Conservation (phyloP, 169 alveolate species). For the Cryptosporidium sp. region DNA sequence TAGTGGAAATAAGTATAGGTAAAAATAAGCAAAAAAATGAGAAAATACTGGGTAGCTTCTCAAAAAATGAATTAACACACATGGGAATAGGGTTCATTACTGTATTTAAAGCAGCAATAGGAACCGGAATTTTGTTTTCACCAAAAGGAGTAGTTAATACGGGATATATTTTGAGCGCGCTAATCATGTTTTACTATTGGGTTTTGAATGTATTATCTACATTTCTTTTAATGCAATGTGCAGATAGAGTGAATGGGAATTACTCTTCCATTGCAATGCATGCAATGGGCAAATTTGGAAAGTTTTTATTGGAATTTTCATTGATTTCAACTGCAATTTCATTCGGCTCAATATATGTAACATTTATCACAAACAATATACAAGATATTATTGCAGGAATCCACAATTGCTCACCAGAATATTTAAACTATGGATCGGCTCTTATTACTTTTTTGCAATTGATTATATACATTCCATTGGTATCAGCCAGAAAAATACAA, state of each 20-base stretch:
- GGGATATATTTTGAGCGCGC: slow-evolving; percentile 50
- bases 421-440: slow-evolving; percentile 46
- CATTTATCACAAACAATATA: slow-evolving; percentile 68
- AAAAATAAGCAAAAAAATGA: neutral
- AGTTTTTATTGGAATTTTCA: slow-evolving; percentile 26
- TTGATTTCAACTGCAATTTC: slow-evolving; percentile 67
- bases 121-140: slow-evolving; percentile 72
- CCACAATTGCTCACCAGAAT: slow-evolving; percentile 46
- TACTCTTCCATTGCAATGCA: slow-evolving; percentile 57
- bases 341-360: slow-evolving; percentile 45
- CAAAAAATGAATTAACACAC: slow-evolving; percentile 9
- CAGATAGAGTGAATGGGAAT: slow-evolving; percentile 41
- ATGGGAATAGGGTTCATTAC: slow-evolving; percentile 66
- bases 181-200: slow-evolving; percentile 68
- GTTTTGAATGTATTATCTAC: slow-evolving; percentile 44
- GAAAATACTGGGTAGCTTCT: neutral
- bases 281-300: slow-evolving; percentile 69
- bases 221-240: slow-evolving; percentile 41
- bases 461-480: slow-evolving; percentile 47
- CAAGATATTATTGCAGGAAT: slow-evolving; percentile 71
- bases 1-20: neutral
- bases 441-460: slow-evolving; percentile 48
- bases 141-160: slow-evolving; percentile 70
- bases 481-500: slow-evolving; percentile 32
- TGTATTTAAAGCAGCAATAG: slow-evolving; percentile 72